Percentiles rank a stretch among this genome's conserved stretches.
Conservation (phyloP, 108 stramenopile genomes). For the Cyclostephanos tholiformis region DNA sequence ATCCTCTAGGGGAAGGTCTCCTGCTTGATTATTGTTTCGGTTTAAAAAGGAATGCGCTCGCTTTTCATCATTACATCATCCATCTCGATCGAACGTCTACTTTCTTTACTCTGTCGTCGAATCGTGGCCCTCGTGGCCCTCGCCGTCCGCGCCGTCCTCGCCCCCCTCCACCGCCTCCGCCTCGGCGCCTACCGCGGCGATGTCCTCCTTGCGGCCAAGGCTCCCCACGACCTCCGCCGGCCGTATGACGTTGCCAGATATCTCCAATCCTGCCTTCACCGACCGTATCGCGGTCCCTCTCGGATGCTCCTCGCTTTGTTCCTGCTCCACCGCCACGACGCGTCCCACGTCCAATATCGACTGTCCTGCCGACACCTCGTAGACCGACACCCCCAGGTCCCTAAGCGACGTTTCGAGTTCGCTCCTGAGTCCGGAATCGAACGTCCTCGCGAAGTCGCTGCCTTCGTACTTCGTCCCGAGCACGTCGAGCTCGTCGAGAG, state of each 20-base stretch:
- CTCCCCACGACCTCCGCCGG: slow-evolving; percentile 65
- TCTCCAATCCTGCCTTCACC: slow-evolving; percentile 63
- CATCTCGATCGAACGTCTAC: background rate
- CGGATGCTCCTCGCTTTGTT: slow-evolving; percentile 54
- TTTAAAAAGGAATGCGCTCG: no score
- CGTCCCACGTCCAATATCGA: slow-evolving; percentile 42
- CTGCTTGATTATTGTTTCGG: no score
- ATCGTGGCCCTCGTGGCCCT: background rate
- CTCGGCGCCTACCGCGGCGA: slow-evolving; percentile 33
- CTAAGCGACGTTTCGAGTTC: slow-evolving; percentile 52
- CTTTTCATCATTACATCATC: no score
- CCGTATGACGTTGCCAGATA: slow-evolving; percentile 76
- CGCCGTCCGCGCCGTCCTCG: no score
- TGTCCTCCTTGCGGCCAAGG: slow-evolving; percentile 45
- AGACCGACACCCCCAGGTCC: slow-evolving; percentile 69
- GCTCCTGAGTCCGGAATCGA: slow-evolving; percentile 37
- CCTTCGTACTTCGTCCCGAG: slow-evolving; percentile 55
- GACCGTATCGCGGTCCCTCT: slow-evolving; percentile 58
- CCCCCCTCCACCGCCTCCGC: no score
- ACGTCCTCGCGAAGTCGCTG: slow-evolving; percentile 64
- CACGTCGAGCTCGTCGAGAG: slow-evolving; percentile 59
- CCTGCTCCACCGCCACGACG: slow-evolving; percentile 57
- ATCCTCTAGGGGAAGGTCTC: no score
- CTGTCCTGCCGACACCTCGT: slow-evolving; percentile 50
- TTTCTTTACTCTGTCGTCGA: slow-evolving; percentile 12